Evolutionary conservation across 306 rosid genomes (phyloP).

Genomic region (Cucurbita argyrosperma): DNA sequence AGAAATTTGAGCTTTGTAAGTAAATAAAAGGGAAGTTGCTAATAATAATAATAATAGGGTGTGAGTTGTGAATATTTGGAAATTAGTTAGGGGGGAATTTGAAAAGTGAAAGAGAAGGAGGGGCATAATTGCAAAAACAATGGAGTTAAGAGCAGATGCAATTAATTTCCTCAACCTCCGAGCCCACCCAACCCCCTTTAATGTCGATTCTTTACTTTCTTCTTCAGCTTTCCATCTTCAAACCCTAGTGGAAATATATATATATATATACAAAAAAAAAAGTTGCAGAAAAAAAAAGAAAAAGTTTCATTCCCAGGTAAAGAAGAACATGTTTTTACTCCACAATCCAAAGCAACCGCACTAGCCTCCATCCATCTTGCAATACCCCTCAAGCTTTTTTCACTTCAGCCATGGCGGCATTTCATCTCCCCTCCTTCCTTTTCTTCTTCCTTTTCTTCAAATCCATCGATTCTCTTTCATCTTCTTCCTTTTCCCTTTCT

Average conservation of each 20-base stretch:
- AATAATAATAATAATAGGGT: background rate
- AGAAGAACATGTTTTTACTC: slow-evolving; percentile 28
- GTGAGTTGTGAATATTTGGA: background rate
- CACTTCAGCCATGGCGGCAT: slow-evolving; percentile 46
- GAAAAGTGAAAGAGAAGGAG: slow-evolving; percentile 4
- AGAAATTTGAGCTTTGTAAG: no score
- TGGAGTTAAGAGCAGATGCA: slow-evolving; percentile 17
- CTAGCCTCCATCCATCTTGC: slow-evolving; percentile 12
- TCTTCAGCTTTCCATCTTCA: slow-evolving; percentile 32
- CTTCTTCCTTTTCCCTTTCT: slow-evolving; percentile 44
- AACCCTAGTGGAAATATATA: slow-evolving; percentile 45
- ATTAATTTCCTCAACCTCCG: slow-evolving; percentile 71
- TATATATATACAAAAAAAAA: background rate
- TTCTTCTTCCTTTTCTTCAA: slow-evolving; percentile 34
- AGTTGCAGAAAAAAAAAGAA: background rate
- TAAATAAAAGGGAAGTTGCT: background rate
- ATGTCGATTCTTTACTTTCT: slow-evolving; percentile 44
- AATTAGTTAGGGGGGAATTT: background rate
- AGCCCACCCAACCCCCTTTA: slow-evolving; percentile 18
- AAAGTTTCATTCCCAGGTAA: slow-evolving; percentile 3
- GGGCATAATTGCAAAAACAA: slow-evolving; percentile 19
- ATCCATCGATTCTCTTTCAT: slow-evolving; percentile 23
- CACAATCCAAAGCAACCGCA: slow-evolving; percentile 18
- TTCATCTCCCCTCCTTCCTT: slow-evolving; percentile 11
- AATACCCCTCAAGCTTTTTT: slow-evolving; percentile 28